A percentile compares a stretch with the other conserved stretches of the same genome.
Conservation (phyloP, 176 grass and related monocot genomes). For the Leersia perrieri region DNA sequence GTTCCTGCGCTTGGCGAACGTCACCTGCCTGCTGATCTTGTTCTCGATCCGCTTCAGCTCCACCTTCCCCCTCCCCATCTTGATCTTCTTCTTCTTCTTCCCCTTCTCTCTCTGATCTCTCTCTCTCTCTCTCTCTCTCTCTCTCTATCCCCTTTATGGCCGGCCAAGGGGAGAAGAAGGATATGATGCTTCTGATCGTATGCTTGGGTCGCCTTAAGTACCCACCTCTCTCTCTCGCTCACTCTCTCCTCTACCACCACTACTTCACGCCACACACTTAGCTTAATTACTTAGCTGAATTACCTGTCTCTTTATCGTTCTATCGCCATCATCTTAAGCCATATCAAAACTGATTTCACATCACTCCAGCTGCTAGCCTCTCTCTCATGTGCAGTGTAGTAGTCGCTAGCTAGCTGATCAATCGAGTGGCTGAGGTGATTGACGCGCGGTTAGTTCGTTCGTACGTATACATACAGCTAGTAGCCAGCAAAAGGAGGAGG, state of each 20-base stretch:
- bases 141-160: background rate
- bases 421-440: background rate
- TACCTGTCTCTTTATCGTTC: background rate
- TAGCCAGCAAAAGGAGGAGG: too few relatives aligned
- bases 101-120: background rate
- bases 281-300: too few relatives aligned
- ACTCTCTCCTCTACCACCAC: background rate
- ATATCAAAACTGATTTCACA: background rate
- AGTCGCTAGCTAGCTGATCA: background rate
- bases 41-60: constrained; percentile 94
- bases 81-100: background rate
- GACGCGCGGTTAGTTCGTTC: background rate
- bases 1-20: constrained; percentile 84
- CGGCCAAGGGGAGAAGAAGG: too few relatives aligned
- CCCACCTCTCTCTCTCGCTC: too few relatives aligned
- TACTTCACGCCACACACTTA: background rate
- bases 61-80: constrained; percentile 84
- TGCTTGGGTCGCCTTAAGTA: background rate
- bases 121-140: background rate
- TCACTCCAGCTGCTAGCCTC: background rate
- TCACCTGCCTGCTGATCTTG: constrained; percentile 95
- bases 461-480: background rate
- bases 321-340: background rate
- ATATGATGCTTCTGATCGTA: constrained; percentile 12
- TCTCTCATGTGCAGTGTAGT: background rate